phyloP scores from a whole-genome alignment of 495 filamentous ascomycete species.

The Hyaloscypha finlandica region DNA sequence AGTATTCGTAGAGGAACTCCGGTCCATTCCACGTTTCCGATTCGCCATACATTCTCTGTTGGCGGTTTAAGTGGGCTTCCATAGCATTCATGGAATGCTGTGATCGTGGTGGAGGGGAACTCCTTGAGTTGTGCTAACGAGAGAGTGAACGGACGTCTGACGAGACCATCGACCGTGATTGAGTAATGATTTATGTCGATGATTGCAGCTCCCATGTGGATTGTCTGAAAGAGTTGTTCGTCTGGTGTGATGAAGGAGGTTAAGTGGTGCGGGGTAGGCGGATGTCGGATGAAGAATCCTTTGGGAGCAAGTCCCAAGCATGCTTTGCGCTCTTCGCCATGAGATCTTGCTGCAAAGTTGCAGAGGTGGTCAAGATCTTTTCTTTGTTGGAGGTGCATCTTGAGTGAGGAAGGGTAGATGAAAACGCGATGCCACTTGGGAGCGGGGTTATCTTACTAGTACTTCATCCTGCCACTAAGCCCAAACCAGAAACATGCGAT shows the following conservation, averaged over 20 bases:
- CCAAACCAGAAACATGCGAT: neutral
- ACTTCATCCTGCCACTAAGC: neutral
- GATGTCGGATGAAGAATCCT: conserved; percentile 4
- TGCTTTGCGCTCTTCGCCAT: neutral
- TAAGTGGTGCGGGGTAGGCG: conserved; percentile 7
- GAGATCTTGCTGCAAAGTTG: neutral
- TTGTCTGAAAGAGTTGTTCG: conserved; percentile 6
- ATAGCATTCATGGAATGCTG: neutral
- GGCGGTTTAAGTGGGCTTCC: neutral
- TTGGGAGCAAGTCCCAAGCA: neutral
- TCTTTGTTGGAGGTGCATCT: neutral
- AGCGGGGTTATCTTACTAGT: neutral
- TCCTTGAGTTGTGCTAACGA: neutral
- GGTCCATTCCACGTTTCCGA: conserved; percentile 4
- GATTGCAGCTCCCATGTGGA: conserved; percentile 8
- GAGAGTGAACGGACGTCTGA: neutral
- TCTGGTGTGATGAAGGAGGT: conserved; percentile 1
- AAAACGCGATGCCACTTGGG: neutral
- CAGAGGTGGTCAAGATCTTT: neutral
- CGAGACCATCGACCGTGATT: conserved; percentile 1
- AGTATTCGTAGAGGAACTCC: neutral
- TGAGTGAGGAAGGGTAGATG: neutral
- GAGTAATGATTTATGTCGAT: neutral
- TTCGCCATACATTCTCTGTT: conserved; percentile 8
- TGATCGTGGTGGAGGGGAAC: neutral